Evolutionary conservation across 768 basidiomycete genomes (phyloP).

Genomic region (Serendipita sp.): DNA sequence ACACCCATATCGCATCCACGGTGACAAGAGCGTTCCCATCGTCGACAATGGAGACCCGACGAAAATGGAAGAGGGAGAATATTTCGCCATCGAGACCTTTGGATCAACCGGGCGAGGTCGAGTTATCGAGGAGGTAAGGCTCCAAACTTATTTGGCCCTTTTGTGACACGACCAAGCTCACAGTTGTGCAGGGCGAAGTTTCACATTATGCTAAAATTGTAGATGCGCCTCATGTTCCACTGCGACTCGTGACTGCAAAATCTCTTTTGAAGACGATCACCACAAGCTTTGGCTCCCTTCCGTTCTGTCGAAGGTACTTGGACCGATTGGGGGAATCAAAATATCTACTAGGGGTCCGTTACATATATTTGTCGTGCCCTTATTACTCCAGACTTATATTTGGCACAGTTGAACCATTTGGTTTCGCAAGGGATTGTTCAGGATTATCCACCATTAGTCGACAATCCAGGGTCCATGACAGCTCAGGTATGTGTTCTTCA

Average conservation of each 20-base stretch:
- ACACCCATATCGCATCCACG: conserved; percentile 80
- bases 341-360: conserved; percentile 71
- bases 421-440: conserved; percentile 79
- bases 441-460: conserved; percentile 85
- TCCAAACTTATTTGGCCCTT: background rate
- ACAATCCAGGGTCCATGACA: conserved; percentile 75
- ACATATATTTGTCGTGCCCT: background rate
- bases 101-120: conserved; percentile 88
- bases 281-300: conserved; percentile 85
- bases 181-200: conserved; percentile 53
- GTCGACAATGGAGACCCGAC: conserved; percentile 81
- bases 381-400: background rate
- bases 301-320: conserved; percentile 89
- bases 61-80: conserved; percentile 99
- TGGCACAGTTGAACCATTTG: conserved; percentile 62
- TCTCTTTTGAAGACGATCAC: conserved; percentile 75
- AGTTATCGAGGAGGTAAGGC: conserved; percentile 61
- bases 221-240: conserved; percentile 53
- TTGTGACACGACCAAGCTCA: background rate
- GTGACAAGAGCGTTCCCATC: conserved; percentile 79
- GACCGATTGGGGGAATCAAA: conserved; percentile 86
- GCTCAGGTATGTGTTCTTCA: conserved; percentile 40
- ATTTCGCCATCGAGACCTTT: conserved; percentile 98
- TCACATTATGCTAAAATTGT: conserved; percentile 77
- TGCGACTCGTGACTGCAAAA: conserved; percentile 73